These are phyloP conservation scores for Rosa rugosa DNA, from an alignment of 306 rosid genomes.

Conservation along the genomic window DNA sequence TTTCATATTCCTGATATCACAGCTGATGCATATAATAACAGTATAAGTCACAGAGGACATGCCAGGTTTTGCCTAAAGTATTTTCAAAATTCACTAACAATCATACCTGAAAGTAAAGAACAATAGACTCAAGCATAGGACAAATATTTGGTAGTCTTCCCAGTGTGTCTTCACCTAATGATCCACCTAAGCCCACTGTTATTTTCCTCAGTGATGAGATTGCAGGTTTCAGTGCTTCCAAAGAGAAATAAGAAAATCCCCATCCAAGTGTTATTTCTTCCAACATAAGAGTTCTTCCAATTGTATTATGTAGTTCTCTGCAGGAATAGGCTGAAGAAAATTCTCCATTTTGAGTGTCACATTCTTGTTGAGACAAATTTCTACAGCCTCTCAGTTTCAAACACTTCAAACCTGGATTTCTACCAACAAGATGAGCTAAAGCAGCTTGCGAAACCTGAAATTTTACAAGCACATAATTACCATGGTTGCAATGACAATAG, in stretches of 20 bases:
- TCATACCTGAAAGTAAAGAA: conserved; percentile 70
- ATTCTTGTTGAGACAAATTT: conserved; percentile 46
- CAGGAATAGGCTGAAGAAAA: conserved; percentile 26
- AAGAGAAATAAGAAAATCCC: conserved; percentile 67
- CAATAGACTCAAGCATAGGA: conserved; percentile 59
- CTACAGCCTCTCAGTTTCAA: conserved; percentile 63
- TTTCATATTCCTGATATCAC: not conserved
- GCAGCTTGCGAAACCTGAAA: conserved; percentile 70
- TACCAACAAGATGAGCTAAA: conserved; percentile 43
- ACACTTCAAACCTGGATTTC: conserved; percentile 55
- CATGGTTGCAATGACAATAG: conserved; percentile 13
- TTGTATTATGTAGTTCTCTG: conserved; percentile 41
- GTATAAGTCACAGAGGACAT: not conserved
- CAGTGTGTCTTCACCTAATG: conserved; percentile 61
- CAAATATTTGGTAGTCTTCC: conserved; percentile 47
- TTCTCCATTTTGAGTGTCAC: conserved; percentile 32
- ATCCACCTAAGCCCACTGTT: conserved; percentile 67
- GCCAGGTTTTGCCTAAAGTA: conserved; percentile 42
- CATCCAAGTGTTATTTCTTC: conserved; percentile 77
- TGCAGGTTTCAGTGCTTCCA: conserved; percentile 64
- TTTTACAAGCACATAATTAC: conserved; percentile 18
- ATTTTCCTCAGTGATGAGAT: conserved; percentile 52
- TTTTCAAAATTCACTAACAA: conserved; percentile 26
- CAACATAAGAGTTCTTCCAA: conserved; percentile 51
- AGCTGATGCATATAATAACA: not conserved